Evolutionary conservation across 306 rosid genomes (phyloP), one percentile per base, ranked within the genome.

Genomic region (Quercus suber): DNA sequence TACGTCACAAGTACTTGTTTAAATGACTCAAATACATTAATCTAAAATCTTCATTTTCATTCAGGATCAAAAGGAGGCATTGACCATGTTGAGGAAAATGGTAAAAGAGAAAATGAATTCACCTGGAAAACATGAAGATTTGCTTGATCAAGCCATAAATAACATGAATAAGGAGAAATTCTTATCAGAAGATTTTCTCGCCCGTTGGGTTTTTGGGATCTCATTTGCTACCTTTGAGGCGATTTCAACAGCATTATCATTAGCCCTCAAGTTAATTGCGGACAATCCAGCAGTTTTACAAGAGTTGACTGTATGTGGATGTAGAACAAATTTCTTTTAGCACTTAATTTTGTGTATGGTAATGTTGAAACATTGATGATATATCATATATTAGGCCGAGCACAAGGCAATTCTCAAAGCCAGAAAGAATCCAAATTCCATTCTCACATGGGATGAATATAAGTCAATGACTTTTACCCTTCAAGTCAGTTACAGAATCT

Each of bases 391-490:
- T n/a, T 69, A 87, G 90, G 88, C 69, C 4, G 86, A 87, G 78
- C 86, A 87, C 1, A 82, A 84, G 21, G 76, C 51, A 5, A 75
- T 87, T 45, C 80, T 87, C 13, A 59, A 73, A 43, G 78, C 63
- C 55, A 87, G 82, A 76, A 75, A 79, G 35, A 75, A 81, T 13
- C 72, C 78, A 52, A 71, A 55, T 43, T 78, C 84, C 28, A 23
- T 84, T 5, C 55, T 84, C 19, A 78, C 86, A 0, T 81, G 84
- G 88, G 88, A 84, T 1, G 88, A 87, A 37, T 87, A 84, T 20
- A 84, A 87, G 19, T 87, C 88, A 3, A 87, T 87, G 88, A 79
- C 75, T 56, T 84, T 84, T 49, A 84, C 86, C 6, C 84, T 37
- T 18, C 82, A 84, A 5, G 88, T 87, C 37, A 76, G 84, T 80